Conservation (phyloP, 192 early-diverging fungal species). For the Polychytrium aggregatum region DNA sequence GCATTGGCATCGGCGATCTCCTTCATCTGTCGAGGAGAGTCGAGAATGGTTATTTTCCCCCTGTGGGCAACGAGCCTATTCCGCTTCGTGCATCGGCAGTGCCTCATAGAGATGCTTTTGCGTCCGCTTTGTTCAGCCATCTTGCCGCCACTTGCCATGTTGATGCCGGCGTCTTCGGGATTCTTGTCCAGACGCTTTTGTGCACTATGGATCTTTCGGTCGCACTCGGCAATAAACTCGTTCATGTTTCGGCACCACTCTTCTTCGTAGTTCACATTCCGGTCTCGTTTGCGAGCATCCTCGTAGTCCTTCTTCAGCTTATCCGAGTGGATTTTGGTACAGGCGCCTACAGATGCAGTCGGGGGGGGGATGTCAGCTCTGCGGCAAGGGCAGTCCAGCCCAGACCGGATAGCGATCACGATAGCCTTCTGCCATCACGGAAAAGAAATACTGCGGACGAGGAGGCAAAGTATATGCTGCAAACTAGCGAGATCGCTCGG, state of each 20-base stretch:
- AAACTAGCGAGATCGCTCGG: too few relatives aligned
- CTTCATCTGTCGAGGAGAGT: conserved; percentile 5
- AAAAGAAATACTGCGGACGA: too few relatives aligned
- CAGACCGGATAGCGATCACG: too few relatives aligned
- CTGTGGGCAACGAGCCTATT: not conserved
- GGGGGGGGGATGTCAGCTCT: too few relatives aligned
- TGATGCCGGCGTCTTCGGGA: conserved; percentile 23
- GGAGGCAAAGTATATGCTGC: too few relatives aligned
- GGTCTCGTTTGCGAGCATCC: conserved; percentile 13
- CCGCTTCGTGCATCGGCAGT: not conserved
- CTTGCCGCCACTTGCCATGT: conserved; percentile 8
- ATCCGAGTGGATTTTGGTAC: conserved; percentile 32
- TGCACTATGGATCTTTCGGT: conserved; percentile 31
- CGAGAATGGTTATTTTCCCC: not conserved
- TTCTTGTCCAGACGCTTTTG: conserved; percentile 39
- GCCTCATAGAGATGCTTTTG: not conserved
- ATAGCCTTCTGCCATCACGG: too few relatives aligned
- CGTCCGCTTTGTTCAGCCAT: not conserved
- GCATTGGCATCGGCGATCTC: conserved; percentile 19
- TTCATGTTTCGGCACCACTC: conserved; percentile 31
- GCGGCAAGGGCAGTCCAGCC: too few relatives aligned
- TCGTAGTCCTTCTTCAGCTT: conserved; percentile 40
- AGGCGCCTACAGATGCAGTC: too few relatives aligned
- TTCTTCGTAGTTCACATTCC: conserved; percentile 22
- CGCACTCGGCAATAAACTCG: conserved; percentile 35